These are phyloP conservation scores for Russula dissimulans DNA, from an alignment of 768 basidiomycete genomes.

Conservation along the genomic window DNA sequence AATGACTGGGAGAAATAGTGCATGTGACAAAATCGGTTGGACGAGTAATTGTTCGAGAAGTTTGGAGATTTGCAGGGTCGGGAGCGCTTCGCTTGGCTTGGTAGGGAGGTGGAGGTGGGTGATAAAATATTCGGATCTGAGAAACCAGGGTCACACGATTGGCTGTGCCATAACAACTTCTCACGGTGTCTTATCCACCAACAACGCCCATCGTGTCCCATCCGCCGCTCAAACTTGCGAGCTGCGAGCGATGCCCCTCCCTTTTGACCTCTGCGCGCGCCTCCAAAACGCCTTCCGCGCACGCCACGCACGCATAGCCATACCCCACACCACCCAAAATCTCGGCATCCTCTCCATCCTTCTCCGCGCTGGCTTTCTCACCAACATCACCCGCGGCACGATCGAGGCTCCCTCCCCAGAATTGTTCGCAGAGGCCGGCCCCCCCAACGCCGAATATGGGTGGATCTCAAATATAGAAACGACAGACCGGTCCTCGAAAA, in stretches of 20 bases:
- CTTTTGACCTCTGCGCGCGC: slow-evolving; percentile 83
- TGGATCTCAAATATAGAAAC: slow-evolving; percentile 86
- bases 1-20: slow-evolving; percentile 83
- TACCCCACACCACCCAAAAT: slow-evolving; percentile 81
- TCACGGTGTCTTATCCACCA: not conserved
- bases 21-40: slow-evolving; percentile 34
- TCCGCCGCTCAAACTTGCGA: not conserved
- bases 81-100: not conserved
- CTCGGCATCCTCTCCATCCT: slow-evolving; percentile 89
- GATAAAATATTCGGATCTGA: not conserved
- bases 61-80: not conserved
- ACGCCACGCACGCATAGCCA: slow-evolving; percentile 64
- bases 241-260: slow-evolving; percentile 40
- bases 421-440: slow-evolving; percentile 49
- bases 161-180: not conserved
- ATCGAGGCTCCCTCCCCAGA: slow-evolving; percentile 51
- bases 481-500: slow-evolving; percentile 72
- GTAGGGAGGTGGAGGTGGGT: not conserved
- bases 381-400: slow-evolving; percentile 74
- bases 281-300: slow-evolving; percentile 89
- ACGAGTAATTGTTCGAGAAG: not conserved
- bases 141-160: too few relatives aligned
- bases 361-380: slow-evolving; percentile 82
- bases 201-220: too few relatives aligned
- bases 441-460: slow-evolving; percentile 80